These are phyloP conservation scores for Mimosa pudica DNA, from an alignment of 306 rosid genomes.

Conservation along the genomic window DNA sequence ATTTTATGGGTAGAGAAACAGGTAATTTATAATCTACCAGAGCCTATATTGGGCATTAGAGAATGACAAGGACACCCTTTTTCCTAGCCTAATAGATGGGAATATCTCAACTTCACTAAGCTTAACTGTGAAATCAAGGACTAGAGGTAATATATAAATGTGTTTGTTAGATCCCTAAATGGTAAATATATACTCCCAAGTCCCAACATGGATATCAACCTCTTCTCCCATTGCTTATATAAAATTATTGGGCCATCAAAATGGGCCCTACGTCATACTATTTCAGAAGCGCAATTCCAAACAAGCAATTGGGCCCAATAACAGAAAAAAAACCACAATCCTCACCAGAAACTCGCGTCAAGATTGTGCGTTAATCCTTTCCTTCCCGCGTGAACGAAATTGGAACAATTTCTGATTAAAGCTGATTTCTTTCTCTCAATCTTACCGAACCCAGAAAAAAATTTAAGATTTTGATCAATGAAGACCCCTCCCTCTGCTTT, in stretches of 20 bases:
- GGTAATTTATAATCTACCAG: too few relatives aligned
- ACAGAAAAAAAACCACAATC: not conserved
- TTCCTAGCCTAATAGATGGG: too few relatives aligned
- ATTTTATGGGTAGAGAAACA: too few relatives aligned
- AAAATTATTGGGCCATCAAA: not conserved
- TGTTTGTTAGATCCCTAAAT: too few relatives aligned
- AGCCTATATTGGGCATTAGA: too few relatives aligned
- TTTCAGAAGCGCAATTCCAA: not conserved
- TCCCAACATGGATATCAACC: too few relatives aligned
- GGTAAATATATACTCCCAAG: too few relatives aligned
- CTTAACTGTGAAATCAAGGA: too few relatives aligned
- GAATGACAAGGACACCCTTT: too few relatives aligned
- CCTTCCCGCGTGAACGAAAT: not conserved
- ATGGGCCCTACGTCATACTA: not conserved
- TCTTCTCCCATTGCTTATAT: too few relatives aligned
- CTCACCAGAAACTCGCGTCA: not conserved
- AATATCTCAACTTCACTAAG: too few relatives aligned
- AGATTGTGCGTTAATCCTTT: not conserved
- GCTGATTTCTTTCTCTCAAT: not conserved
- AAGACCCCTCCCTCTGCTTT: conserved; percentile 58
- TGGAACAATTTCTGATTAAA: not conserved
- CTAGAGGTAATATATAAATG: too few relatives aligned
- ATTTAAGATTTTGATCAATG: conserved; percentile 39
- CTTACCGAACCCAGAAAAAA: not conserved
- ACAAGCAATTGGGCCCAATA: not conserved